Conservation (phyloP, 202 grass and related monocot species). For the Schoenoplectus triqueter region DNA sequence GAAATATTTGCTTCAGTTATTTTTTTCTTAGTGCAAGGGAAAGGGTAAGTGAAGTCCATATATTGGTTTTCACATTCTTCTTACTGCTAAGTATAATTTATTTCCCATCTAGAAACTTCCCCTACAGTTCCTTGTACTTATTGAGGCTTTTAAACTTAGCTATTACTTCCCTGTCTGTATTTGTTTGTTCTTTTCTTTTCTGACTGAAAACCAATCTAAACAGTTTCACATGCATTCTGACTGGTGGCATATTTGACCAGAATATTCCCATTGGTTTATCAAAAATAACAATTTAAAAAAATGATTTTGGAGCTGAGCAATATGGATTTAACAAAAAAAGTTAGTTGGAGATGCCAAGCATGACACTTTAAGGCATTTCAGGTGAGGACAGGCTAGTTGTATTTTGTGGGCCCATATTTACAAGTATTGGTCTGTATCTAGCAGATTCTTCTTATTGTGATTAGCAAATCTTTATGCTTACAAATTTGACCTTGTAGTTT, state of each 20-base stretch:
- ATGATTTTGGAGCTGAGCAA: neutral
- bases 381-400: conserved; percentile 16
- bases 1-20: conserved; percentile 12
- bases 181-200: conserved; percentile 18
- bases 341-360: neutral
- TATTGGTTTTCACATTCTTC: neutral
- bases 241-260: conserved; percentile 26
- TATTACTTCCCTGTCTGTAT: neutral
- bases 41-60: neutral
- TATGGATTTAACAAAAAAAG: no score
- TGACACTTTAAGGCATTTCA: neutral
- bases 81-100: neutral
- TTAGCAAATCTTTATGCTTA: neutral
- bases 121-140: neutral
- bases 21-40: neutral
- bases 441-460: conserved; percentile 2
- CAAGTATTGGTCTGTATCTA: neutral
- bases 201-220: conserved; percentile 3
- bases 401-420: conserved; percentile 5
- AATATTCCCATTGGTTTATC: conserved; percentile 29
- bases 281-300: neutral
- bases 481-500: neutral
- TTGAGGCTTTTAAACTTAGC: neutral
- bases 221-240: conserved; percentile 32
- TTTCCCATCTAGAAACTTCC: conserved; percentile 11